Percentiles rank a stretch among this genome's conserved stretches.
These are phyloP conservation scores for Diutina sp. DNA, from an alignment of 1,139 yeast genomes.

Conservation along the genomic window DNA sequence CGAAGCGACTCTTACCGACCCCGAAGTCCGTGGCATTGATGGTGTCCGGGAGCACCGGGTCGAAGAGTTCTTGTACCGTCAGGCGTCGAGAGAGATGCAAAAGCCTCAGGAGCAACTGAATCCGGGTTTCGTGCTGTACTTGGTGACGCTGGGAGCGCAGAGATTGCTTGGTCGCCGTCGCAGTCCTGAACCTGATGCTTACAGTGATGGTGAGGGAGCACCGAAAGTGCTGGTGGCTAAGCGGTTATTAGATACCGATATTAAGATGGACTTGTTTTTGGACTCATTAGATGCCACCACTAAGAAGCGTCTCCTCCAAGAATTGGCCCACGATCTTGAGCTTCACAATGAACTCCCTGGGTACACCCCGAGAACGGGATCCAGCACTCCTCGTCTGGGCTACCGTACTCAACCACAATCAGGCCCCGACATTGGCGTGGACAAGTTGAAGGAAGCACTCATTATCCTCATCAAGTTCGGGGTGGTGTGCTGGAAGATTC, in stretches of 20 bases:
- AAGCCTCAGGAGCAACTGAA: not conserved
- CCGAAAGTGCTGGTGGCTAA: not conserved
- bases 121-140: not conserved
- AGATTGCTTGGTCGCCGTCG: not conserved
- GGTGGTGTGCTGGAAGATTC: not conserved
- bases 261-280: conserved; percentile 1
- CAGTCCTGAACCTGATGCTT: not conserved
- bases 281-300: not conserved
- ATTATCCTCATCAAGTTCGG: not conserved
- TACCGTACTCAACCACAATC: not conserved
- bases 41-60: not conserved
- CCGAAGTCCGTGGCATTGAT: not conserved
- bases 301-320: not conserved
- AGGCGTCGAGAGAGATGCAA: not conserved
- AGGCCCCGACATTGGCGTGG: not conserved
- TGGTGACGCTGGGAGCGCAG: not conserved
- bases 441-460: not conserved
- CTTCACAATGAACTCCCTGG: not conserved
- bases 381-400: not conserved
- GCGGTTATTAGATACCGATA: conserved; percentile 1
- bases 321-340: not conserved
- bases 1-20: not conserved
- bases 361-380: not conserved
- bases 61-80: not conserved
- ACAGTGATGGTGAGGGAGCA: not conserved